These are phyloP conservation scores for Penicillium sp. DNA, from an alignment of 2,329 filamentous ascomycete genomes.

Conservation along the genomic window DNA sequence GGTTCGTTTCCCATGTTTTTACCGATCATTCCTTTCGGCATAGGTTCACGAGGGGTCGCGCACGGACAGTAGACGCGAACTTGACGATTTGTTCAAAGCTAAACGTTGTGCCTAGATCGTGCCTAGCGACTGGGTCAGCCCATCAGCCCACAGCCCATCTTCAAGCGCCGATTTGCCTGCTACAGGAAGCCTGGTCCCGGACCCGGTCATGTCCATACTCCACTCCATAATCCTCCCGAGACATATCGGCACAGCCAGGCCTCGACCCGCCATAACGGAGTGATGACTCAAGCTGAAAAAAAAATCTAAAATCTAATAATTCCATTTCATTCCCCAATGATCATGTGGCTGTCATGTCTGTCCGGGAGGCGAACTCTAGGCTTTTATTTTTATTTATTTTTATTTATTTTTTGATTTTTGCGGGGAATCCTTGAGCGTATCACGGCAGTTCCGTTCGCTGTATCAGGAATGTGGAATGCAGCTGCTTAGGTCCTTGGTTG, in stretches of 20 bases:
- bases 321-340: constrained; percentile 2
- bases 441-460: constrained; percentile 17
- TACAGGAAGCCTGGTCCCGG: background rate
- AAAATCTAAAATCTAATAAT: background rate
- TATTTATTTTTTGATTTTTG: constrained; percentile 7
- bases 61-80: constrained; percentile 18
- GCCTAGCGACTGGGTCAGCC: constrained; percentile 8
- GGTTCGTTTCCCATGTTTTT: background rate
- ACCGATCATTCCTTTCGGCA: constrained; percentile 5
- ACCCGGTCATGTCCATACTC: background rate
- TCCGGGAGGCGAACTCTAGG: constrained; percentile 11
- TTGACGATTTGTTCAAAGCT: constrained; percentile 18
- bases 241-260: constrained; percentile 8
- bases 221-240: background rate
- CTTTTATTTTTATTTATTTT: background rate
- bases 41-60: constrained; percentile 13
- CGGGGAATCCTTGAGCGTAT: constrained; percentile 30
- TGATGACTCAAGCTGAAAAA: constrained; percentile 9
- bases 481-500: constrained; percentile 8
- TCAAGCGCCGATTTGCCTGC: constrained; percentile 4
- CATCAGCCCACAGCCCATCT: background rate
- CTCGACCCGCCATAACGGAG: constrained; percentile 3
- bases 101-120: constrained; percentile 23
- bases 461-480: constrained; percentile 24
- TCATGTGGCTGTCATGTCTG: constrained; percentile 21